Conservation (phyloP, 331 rosid genomes). For the Prunus yedoensis region DNA sequence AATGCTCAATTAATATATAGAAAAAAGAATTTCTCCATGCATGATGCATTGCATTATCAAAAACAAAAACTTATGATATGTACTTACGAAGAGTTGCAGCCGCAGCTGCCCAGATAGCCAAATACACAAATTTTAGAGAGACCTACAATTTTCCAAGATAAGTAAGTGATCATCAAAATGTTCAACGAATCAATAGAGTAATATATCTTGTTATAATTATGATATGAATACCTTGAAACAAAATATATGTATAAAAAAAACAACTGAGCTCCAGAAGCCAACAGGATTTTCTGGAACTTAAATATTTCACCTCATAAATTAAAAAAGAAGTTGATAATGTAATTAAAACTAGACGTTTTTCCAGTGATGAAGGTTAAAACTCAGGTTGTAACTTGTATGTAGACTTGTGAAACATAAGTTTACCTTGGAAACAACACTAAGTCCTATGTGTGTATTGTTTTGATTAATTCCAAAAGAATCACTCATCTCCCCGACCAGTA, state of each 20-base stretch:
- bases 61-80: background rate
- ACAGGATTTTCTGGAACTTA: background rate
- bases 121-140: conserved; percentile 53
- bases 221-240: background rate
- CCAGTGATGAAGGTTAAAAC: background rate
- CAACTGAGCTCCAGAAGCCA: background rate
- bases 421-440: conserved; percentile 53
- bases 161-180: background rate
- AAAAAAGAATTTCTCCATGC: background rate
- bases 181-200: background rate
- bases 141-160: conserved; percentile 45
- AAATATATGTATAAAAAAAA: background rate
- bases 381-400: background rate
- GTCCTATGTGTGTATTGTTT: conserved; percentile 1
- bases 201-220: background rate
- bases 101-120: conserved; percentile 44
- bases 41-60: no score
- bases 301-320: background rate
- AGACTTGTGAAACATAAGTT: background rate
- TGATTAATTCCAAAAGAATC: conserved; percentile 39
- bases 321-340: background rate
- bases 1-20: no score
- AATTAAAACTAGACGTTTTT: background rate
- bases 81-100: conserved; percentile 66
- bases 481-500: conserved; percentile 23